These are phyloP conservation scores for Penicillium sp. DNA, from an alignment of 2,329 filamentous ascomycete species.

Conservation along the genomic window DNA sequence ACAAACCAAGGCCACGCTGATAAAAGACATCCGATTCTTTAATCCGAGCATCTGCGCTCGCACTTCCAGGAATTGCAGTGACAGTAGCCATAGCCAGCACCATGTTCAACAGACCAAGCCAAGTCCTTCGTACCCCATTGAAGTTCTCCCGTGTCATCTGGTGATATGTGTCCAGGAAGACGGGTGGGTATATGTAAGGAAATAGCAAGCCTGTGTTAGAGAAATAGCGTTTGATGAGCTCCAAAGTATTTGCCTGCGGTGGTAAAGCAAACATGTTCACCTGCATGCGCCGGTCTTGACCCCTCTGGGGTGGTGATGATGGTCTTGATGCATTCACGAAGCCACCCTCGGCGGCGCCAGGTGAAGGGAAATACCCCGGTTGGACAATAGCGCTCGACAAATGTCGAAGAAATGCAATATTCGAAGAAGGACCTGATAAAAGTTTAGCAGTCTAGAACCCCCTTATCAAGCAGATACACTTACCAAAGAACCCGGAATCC, in stretches of 20 bases:
- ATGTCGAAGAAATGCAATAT: slow-evolving; percentile 22
- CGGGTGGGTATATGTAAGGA: slow-evolving; percentile 23
- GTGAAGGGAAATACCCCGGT: slow-evolving; percentile 9
- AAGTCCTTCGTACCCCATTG: slow-evolving; percentile 20
- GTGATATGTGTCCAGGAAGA: slow-evolving; percentile 22
- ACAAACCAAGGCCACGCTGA: slow-evolving; percentile 17
- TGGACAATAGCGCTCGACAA: slow-evolving; percentile 14
- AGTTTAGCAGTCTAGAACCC: background rate
- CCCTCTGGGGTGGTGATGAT: slow-evolving; percentile 1
- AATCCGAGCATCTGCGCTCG: slow-evolving; percentile 7
- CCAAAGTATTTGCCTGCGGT: slow-evolving; percentile 6
- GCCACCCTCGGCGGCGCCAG: slow-evolving; percentile 10
- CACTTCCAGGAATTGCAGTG: slow-evolving; percentile 8
- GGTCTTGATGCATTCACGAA: slow-evolving; percentile 17
- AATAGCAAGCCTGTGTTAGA: slow-evolving; percentile 24
- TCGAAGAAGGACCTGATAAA: slow-evolving; percentile 19
- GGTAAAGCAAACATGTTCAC: slow-evolving; percentile 15
- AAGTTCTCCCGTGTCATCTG: slow-evolving; percentile 17
- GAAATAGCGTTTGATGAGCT: slow-evolving; percentile 19
- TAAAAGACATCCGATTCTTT: slow-evolving; percentile 18
- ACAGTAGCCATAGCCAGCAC: slow-evolving; percentile 25
- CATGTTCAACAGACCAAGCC: slow-evolving; percentile 28
- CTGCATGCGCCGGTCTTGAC: background rate
- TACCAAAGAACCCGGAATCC: slow-evolving; percentile 32
- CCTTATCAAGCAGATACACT: too few relatives aligned